Base-by-base conservation (phyloP, 345 rosid genomes). In the Salix arbutifolia region DNA sequence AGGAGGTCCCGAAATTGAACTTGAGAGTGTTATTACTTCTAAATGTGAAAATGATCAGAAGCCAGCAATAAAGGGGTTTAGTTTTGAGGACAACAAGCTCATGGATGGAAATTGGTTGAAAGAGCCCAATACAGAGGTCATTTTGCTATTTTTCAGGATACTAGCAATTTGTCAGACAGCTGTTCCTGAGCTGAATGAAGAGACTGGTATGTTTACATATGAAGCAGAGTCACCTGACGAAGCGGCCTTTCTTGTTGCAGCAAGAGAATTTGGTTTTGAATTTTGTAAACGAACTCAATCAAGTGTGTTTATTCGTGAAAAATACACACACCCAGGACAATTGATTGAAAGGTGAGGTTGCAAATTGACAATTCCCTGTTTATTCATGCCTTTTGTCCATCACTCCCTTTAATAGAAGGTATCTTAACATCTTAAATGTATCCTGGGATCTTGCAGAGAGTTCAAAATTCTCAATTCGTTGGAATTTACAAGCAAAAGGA, bases 141-240 rank as follows among this genome's bases (percentile, higher is more conserved):
- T 92, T 70, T n/a, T 84, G 80, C 80, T 84, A 82, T 93, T 93
- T 85, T 96, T 90, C 73, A 90, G 87, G 44, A 91, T 91, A 81
- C 86, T 96, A 83, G 93, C 99, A 40, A 69, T 92, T 77, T 96
- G 99, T 82, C 99, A 96, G 83, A 88, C 98, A 37, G 99, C 99
- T n/a, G 92, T 96, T 67, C 98, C 99, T 13, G 99, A 96, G 85
- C 79, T 84, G 60, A 86, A 92, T 30, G 98, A 91, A 82, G 92
- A 87, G 75, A 91, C 91, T 30, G 97, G 97, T 7, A 79, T 26
- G 76, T 76, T 82, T 72, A 85, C 89, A 3, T 96, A 93, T 71
- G 99, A 96, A 88, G 97, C 98, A 31, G 99, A 96, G 84, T 96
- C 99, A 42, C 99, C 98, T 23, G 99, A 96, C 79, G 99, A 96